Evolutionary conservation across 768 basidiomycete genomes (phyloP).

Genomic region (Suillus spraguei): DNA sequence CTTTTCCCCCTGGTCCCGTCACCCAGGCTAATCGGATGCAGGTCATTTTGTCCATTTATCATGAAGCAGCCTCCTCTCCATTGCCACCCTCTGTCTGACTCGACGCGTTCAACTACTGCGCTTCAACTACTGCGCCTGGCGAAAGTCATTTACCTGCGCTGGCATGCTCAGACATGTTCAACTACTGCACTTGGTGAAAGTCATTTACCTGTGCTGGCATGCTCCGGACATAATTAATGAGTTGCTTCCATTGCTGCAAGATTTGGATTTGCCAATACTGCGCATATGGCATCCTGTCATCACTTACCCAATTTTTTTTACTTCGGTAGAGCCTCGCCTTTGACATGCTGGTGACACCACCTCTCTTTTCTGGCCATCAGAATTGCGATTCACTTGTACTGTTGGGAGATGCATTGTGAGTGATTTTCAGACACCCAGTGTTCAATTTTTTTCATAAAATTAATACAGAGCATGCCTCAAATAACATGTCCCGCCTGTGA

Average conservation of each 20-base stretch:
- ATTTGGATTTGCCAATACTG: constrained; percentile 63
- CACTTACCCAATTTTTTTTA: not conserved
- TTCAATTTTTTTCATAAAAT: not conserved
- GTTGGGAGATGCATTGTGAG: not conserved
- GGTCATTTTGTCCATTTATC: too few species aligned
- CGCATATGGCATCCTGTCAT: not conserved
- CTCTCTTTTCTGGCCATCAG: too few species aligned
- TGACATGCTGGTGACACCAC: not conserved
- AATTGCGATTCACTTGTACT: not conserved
- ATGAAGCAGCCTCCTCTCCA: too few species aligned
- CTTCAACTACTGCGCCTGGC: too few species aligned
- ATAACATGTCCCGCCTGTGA: not conserved
- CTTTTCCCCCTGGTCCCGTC: too few species aligned
- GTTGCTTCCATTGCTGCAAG: constrained; percentile 95
- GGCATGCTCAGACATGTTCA: too few species aligned
- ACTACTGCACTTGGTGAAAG: constrained; percentile 73
- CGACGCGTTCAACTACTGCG: too few species aligned
- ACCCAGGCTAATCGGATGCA: too few species aligned
- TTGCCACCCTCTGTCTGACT: too few species aligned
- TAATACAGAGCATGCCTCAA: not conserved
- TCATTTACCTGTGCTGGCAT: constrained; percentile 88
- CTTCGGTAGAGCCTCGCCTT: not conserved
- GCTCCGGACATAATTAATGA: constrained; percentile 79
- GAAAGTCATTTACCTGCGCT: too few species aligned
- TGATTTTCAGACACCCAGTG: not conserved